phyloP scores from a whole-genome alignment of 176 grass and related monocot species.

The Cenchrus fungigraminus region DNA sequence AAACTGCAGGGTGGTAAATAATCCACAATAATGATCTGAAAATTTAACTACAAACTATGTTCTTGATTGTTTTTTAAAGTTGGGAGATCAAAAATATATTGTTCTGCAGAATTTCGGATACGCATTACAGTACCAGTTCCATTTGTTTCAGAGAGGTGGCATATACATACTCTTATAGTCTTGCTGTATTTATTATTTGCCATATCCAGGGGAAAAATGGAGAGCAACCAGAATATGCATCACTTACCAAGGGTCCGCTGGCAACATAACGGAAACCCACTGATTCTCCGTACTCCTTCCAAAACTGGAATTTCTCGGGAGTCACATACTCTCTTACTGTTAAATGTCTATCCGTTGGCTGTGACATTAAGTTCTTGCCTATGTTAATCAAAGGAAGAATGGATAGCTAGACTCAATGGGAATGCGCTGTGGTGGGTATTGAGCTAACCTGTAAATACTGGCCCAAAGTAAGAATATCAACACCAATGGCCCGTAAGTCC shows the following conservation, averaged over 20 bases:
- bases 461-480: constrained; percentile 88
- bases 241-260: constrained; percentile 88
- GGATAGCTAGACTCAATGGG: background rate
- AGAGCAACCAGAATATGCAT: background rate
- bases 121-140: background rate
- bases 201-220: background rate
- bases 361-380: constrained; percentile 34
- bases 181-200: constrained; percentile 6
- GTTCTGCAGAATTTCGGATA: constrained; percentile 1
- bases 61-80: background rate
- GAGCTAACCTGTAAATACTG: constrained; percentile 87
- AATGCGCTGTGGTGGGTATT: background rate
- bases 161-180: background rate
- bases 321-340: constrained; percentile 90
- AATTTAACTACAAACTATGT: background rate
- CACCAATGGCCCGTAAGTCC: constrained; percentile 78
- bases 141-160: background rate
- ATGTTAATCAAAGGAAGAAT: background rate
- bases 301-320: constrained; percentile 89
- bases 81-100: constrained; percentile 7
- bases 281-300: constrained; percentile 92
- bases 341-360: constrained; percentile 88
- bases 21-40: background rate
- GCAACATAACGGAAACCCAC: constrained; percentile 86
- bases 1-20: background rate